Conservation (phyloP, 2,329 filamentous ascomycete species). For the Aspergillus intermedius region DNA sequence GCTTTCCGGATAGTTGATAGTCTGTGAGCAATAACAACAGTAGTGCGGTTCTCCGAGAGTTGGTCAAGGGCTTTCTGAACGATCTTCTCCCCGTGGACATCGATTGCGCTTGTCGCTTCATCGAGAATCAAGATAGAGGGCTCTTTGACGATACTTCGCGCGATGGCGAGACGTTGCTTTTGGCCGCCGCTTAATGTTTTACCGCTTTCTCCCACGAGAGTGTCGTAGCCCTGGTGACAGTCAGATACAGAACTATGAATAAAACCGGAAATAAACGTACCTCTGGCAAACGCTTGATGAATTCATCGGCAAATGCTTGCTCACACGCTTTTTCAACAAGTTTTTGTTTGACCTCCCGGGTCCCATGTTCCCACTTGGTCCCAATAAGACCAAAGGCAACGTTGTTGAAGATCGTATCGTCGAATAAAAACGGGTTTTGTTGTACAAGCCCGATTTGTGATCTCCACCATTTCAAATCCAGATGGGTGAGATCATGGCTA, state of each 20-base stretch:
- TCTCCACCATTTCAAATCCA: constrained; percentile 58
- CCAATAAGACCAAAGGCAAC: constrained; percentile 52
- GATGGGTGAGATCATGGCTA: constrained; percentile 46
- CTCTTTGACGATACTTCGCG: constrained; percentile 61
- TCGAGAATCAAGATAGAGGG: constrained; percentile 65
- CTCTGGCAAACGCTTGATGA: constrained; percentile 56
- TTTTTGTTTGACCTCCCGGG: constrained; percentile 37
- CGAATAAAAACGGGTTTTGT: constrained; percentile 64
- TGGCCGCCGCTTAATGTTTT: constrained; percentile 78
- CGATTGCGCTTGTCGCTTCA: constrained; percentile 66
- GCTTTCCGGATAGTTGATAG: constrained; percentile 69
- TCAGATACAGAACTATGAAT: background rate
- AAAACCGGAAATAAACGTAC: constrained; percentile 4
- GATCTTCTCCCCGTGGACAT: constrained; percentile 49
- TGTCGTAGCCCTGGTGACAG: constrained; percentile 57
- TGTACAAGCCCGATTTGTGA: constrained; percentile 58
- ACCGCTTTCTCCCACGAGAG: constrained; percentile 68
- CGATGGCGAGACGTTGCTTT: constrained; percentile 73
- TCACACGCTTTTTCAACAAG: constrained; percentile 56
- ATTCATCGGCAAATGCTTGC: constrained; percentile 64
- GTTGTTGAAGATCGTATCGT: constrained; percentile 58
- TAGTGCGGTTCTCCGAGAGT: constrained; percentile 57
- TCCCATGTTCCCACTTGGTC: constrained; percentile 28
- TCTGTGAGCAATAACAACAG: constrained; percentile 72
- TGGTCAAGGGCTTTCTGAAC: constrained; percentile 50